Base-by-base conservation (phyloP, 2,329 filamentous ascomycete genomes). In the Orbilia blumenaviensis region DNA sequence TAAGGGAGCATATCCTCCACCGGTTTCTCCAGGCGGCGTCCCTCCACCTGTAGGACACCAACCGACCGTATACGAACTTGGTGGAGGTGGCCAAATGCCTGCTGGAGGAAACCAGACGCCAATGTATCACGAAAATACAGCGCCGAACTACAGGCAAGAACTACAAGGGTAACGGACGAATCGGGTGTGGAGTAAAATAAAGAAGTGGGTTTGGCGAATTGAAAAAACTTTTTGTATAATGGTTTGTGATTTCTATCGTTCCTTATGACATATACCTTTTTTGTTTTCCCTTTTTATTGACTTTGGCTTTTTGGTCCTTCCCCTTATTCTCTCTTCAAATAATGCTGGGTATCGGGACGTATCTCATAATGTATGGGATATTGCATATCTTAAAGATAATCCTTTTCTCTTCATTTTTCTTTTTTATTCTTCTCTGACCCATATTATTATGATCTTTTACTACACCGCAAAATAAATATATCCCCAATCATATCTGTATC, bases 91-190 rank as follows among this genome's bases (percentile, higher is more conserved):
- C 2, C 25, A 52, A 3, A 4, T 29, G 14, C 44, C 52, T 4
- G 38, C 32, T 42, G 60, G 14, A 10, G 48, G 41, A 10, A 34
- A 12, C 8, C 42, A 56, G n/a, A 9, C 62, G 34, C 32, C 44
- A 27, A 2, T 10, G 21, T 68, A 62, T 41, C 71, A 75, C 0
- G 63, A 64, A 29, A 67, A 36, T 41, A 34, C 61, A 8, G 50
- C 38, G 32, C 68, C 61, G 21, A 12, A 25, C n/a, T 64, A 18
- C 9, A 66, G 71, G 29, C 71, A 63, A 23, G 71, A 75, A 25
- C 25, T 75, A 29, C 63, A 64, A 27, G 71, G 71, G 21, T 68
- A 18, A 62, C 10, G 18, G 52, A 16, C 2, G 12, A 5, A 14
- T 10, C 4, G 41, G 41, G 32, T 25, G 52, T 56, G 29, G 29